A percentile compares a stretch with the other conserved stretches of the same genome.
Evolutionary conservation across 2,329 filamentous ascomycete genomes (phyloP).

Genomic region (Colletotrichum lindemuthianum): DNA sequence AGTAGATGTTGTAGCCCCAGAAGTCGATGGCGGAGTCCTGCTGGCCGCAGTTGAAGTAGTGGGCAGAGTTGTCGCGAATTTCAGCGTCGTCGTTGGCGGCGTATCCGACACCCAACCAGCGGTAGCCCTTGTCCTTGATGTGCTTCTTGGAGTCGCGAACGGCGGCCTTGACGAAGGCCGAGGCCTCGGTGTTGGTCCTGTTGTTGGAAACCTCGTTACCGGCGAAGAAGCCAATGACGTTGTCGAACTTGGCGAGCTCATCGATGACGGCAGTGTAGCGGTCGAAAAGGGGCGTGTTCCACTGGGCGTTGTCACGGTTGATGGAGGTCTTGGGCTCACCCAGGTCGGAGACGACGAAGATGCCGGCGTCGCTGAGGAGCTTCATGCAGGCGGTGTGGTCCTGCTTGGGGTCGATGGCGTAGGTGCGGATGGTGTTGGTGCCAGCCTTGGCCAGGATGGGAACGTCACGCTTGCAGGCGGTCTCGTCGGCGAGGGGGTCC

Average conservation of each 20-base stretch:
- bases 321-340: constrained; percentile 85
- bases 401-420: constrained; percentile 83
- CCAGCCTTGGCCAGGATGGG: constrained; percentile 80
- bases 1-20: constrained; percentile 99
- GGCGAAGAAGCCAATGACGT: constrained; percentile 96
- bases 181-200: constrained; percentile 87
- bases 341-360: constrained; percentile 95
- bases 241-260: constrained; percentile 82
- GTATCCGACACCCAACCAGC: constrained; percentile 89
- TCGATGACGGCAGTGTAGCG: constrained; percentile 90
- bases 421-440: constrained; percentile 95
- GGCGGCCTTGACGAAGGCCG: constrained; percentile 96
- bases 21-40: constrained; percentile 81
- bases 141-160: constrained; percentile 96
- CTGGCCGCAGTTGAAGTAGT: constrained; percentile 94
- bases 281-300: constrained; percentile 80
- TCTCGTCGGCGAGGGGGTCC: constrained; percentile 82
- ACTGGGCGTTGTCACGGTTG: constrained; percentile 80
- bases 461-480: constrained; percentile 84
- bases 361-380: constrained; percentile 82
- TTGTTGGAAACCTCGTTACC: constrained; percentile 97
- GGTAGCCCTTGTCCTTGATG: constrained; percentile 83
- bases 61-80: constrained; percentile 83
- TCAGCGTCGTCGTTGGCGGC: constrained; percentile 91
- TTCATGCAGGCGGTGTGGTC: constrained; percentile 89